Base-by-base conservation (phyloP, 2,329 filamentous ascomycete species). In the Cyanodermella asteris region DNA sequence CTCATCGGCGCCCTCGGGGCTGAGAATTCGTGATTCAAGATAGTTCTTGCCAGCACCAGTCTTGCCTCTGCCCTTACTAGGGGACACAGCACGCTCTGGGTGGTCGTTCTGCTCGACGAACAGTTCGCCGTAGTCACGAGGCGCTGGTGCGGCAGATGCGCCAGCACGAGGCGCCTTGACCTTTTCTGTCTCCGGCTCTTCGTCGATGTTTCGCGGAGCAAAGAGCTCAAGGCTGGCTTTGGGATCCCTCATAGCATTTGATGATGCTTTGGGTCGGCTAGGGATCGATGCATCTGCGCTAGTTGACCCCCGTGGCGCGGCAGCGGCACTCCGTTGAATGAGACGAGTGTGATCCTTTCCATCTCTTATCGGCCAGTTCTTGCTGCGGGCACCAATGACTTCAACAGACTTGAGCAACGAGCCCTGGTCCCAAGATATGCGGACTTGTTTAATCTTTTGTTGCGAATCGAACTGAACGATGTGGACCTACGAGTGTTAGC, bases 281-380 rank as follows among this genome's bases (percentile, higher is more conserved):
- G n/a, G 28, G 20, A 18, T 20, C 15, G 23, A 12, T 33, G 30
- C 37, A n/a, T n/a, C n/a, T n/a, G n/a, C n/a, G n/a, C n/a, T n/a
- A n/a, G n/a, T n/a, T n/a, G n/a, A n/a, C n/a, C n/a, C 40, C 24
- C 46, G 43, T 18, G 45, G 38, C 6, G 39, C 36, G 12, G 43
- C 40, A 20, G 40, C 36, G 38, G 66, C 52, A 34, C 60, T 71
- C 24, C 55, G 58, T 34, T 63, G 57, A 39, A 91, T 77, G 40
- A 91, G 55, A 39, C 68, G 71, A 37, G 73, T 61, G 53, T 94
- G 82, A 27, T 91, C 81, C 39, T 67, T 67, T 43, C 72, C 75
- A 44, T 91, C 81, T 37, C 70, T 68, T 43, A 97, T 90, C 27
- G 87, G 87, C 87, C 87, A 97, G 51, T 87, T 91, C 46, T 74